A percentile compares a stretch with the other conserved stretches of the same genome.
These are phyloP conservation scores for Apiotrichum siamense DNA, from an alignment of 1,284 basidiomycete species.

Conservation along the genomic window DNA sequence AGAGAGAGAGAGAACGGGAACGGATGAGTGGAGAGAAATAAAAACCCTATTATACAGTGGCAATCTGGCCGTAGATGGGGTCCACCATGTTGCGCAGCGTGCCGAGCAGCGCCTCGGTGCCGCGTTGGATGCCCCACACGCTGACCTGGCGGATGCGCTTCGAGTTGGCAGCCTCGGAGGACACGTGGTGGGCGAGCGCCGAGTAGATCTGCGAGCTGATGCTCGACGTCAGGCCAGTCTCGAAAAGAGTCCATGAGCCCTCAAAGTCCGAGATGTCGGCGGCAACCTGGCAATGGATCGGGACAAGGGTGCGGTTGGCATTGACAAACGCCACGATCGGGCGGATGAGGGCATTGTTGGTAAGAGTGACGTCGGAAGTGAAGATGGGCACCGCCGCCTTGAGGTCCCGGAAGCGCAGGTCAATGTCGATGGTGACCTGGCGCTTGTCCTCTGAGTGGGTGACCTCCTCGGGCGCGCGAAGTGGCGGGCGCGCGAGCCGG, in stretches of 20 bases:
- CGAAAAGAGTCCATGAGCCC: slow-evolving; percentile 67
- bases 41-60: neutral
- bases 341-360: slow-evolving; percentile 88
- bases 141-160: slow-evolving; percentile 78
- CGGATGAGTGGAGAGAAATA: neutral
- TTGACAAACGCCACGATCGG: slow-evolving; percentile 99
- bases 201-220: slow-evolving; percentile 61
- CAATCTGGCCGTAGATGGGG: slow-evolving; percentile 33
- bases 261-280: slow-evolving; percentile 76
- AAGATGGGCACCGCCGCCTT: slow-evolving; percentile 94
- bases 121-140: slow-evolving; percentile 71
- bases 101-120: slow-evolving; percentile 59
- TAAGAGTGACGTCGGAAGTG: slow-evolving; percentile 77
- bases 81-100: slow-evolving; percentile 54
- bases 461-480: slow-evolving; percentile 60
- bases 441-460: slow-evolving; percentile 21
- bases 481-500: slow-evolving; percentile 75
- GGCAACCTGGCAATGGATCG: slow-evolving; percentile 78
- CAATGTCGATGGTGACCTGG: slow-evolving; percentile 75
- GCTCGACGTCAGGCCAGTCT: slow-evolving; percentile 42
- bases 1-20: neutral
- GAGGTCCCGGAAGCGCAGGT: slow-evolving; percentile 89
- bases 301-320: slow-evolving; percentile 82
- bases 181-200: slow-evolving; percentile 85
- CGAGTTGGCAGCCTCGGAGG: slow-evolving; percentile 71